These are phyloP conservation scores for Fusarium lyarnte DNA, from an alignment of 2,329 filamentous ascomycete species.

Conservation along the genomic window DNA sequence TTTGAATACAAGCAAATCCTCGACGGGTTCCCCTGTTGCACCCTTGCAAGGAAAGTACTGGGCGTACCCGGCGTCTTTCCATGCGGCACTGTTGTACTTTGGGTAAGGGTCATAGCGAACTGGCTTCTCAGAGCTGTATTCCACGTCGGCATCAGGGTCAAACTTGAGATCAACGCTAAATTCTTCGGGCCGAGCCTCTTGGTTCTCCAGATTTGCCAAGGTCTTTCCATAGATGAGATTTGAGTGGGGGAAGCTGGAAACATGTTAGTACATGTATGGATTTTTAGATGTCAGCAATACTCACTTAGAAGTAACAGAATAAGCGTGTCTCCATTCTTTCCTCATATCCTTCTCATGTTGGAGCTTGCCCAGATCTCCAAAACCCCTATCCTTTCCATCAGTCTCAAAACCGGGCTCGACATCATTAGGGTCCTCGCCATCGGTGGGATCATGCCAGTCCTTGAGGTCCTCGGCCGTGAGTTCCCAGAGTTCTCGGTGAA, in stretches of 20 bases:
- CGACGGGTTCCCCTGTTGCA: slow-evolving; percentile 65
- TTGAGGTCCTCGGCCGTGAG: slow-evolving; percentile 49
- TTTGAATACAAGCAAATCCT: slow-evolving; percentile 73
- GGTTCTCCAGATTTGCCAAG: slow-evolving; percentile 56
- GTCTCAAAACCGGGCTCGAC: slow-evolving; percentile 50
- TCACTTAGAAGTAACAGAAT: slow-evolving; percentile 54
- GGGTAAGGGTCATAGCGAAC: slow-evolving; percentile 77
- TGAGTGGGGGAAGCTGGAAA: slow-evolving; percentile 51
- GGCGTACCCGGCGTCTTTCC: slow-evolving; percentile 66
- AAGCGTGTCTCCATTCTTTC: slow-evolving; percentile 53
- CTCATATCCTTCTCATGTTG: slow-evolving; percentile 56
- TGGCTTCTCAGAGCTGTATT: slow-evolving; percentile 58
- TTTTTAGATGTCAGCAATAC: slow-evolving; percentile 33
- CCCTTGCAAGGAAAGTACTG: slow-evolving; percentile 72
- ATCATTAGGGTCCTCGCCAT: slow-evolving; percentile 49
- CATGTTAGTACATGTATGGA: slow-evolving; percentile 43
- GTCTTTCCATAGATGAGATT: slow-evolving; percentile 68
- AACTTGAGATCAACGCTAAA: slow-evolving; percentile 45
- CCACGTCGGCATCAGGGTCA: slow-evolving; percentile 48
- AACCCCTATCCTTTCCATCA: slow-evolving; percentile 48
- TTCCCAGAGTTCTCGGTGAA: slow-evolving; percentile 46
- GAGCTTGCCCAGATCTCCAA: slow-evolving; percentile 47
- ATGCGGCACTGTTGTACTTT: slow-evolving; percentile 70
- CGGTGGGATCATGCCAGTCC: slow-evolving; percentile 50
- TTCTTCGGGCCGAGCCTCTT: slow-evolving; percentile 50